Evolutionary conservation across 495 filamentous ascomycete species (phyloP), one percentile per base, ranked within the genome.

Genomic region (Filosporella fistucella): DNA sequence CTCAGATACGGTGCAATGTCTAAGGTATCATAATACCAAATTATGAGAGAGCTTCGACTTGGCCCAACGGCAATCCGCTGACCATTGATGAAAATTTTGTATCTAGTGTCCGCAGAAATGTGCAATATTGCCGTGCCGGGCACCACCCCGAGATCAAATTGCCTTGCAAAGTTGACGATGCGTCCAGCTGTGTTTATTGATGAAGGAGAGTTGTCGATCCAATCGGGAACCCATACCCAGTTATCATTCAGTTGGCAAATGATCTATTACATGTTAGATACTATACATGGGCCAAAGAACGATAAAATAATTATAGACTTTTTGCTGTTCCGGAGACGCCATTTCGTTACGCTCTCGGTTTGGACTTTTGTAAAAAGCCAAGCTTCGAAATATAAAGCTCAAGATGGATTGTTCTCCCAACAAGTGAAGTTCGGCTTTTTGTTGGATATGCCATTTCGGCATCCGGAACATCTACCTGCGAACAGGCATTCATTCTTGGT

Each of bases 21-120:
- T 4, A 66, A 33, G 2, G 60, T 61, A 32, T 69, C 66, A 47
- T 68, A 69, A 26, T 68, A 65, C 65, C 66, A 69, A 11, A 66
- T 67, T 21, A 55, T 55, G 0, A 57, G 64, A 40, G 59, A 63
- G 30, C 65, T 59, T 28, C 64, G 51, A 8, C 57, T 47, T 11
- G 67, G 65, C 3, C 67, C 65, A 9, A 68, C 62, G 9, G 62
- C 58, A n/a, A 68, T 51, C 11, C 59, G 59, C 0, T 13, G 34
- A 1, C 64, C 63, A 57, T 69, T 68, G 20, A 69, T 55, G 25
- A 52, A 63, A 17, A 69, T 51, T 34, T 68, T 67, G 44, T 69
- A 69, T 12, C 67, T 48, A 1, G 67, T 69, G 30, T 69, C 67
- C 1, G 67, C 67, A 6, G 67, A 68, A 41, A 67, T 56, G 52